Conservation (phyloP, 768 basidiomycete genomes). For the Collybiopsis confluens region DNA sequence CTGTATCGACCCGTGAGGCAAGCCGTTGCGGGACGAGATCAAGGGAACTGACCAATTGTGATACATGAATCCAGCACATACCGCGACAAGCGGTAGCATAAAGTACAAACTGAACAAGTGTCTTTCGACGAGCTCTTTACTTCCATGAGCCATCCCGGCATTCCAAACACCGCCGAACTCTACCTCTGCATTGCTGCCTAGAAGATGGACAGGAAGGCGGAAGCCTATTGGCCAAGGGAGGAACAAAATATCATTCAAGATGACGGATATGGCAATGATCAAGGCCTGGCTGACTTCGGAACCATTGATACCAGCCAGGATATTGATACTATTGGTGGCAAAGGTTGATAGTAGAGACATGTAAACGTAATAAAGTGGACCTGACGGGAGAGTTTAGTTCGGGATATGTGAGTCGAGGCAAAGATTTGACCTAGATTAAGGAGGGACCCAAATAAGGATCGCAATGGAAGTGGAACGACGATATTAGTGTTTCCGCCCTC, state of each 20-base stretch:
- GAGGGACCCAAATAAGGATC: slow-evolving; percentile 67
- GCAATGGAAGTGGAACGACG: slow-evolving; percentile 83
- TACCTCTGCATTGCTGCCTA: slow-evolving; percentile 61
- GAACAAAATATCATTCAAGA: slow-evolving; percentile 89
- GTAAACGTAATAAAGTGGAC: slow-evolving; percentile 93
- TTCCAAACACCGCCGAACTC: slow-evolving; percentile 78
- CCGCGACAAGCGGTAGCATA: slow-evolving; percentile 91
- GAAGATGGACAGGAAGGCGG: slow-evolving; percentile 64
- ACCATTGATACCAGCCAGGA: slow-evolving; percentile 96
- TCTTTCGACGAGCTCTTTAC: slow-evolving; percentile 81
- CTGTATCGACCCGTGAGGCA: slow-evolving; percentile 35
- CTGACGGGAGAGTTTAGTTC: slow-evolving; percentile 33
- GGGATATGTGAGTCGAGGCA: not conserved
- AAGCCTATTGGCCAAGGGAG: slow-evolving; percentile 85
- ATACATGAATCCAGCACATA: slow-evolving; percentile 86
- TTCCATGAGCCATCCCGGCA: slow-evolving; percentile 84
- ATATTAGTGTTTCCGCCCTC: slow-evolving; percentile 92
- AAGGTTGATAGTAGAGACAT: slow-evolving; percentile 96
- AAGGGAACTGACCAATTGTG: slow-evolving; percentile 80
- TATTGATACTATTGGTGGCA: slow-evolving; percentile 97
- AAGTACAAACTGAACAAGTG: slow-evolving; percentile 97
- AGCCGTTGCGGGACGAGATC: not conserved
- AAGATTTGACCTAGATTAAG: slow-evolving; percentile 75
- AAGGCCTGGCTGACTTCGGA: slow-evolving; percentile 92
- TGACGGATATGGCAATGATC: slow-evolving; percentile 87